phyloP scores from a whole-genome alignment of 176 grass and related monocot species.

The Carex pumila region DNA sequence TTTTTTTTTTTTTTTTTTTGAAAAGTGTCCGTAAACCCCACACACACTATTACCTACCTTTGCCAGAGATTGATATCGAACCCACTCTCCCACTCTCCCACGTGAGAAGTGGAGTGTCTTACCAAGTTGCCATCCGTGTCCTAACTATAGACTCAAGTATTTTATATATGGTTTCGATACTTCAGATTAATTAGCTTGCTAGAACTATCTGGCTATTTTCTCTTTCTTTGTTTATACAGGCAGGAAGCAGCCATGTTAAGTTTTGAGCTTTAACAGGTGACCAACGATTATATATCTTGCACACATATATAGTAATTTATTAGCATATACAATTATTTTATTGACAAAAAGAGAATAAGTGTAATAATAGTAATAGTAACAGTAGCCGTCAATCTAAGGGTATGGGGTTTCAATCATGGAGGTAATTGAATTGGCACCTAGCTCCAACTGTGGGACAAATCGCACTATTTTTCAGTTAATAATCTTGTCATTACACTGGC shows the following conservation, averaged over 20 bases:
- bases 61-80: no score
- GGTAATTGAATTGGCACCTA: constrained; percentile 20
- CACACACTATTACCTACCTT: no score
- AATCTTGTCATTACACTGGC: constrained; percentile 5
- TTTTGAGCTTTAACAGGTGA: no score
- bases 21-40: no score
- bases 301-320: no score
- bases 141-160: not conserved
- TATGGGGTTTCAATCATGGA: constrained; percentile 19
- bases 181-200: not conserved
- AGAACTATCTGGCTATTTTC: not conserved
- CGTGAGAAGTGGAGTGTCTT: no score
- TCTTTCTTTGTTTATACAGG: not conserved
- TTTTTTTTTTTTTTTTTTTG: no score
- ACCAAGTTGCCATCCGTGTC: not conserved
- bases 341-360: not conserved
- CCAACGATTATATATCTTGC: no score
- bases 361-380: not conserved
- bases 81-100: no score
- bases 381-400: not conserved
- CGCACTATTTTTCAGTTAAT: not conserved
- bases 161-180: not conserved
- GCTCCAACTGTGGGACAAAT: constrained; percentile 2
- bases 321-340: not conserved
- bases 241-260: not conserved